These are phyloP conservation scores for Tolypocladium sp. DNA, from an alignment of 2,329 filamentous ascomycete genomes.

Conservation along the genomic window DNA sequence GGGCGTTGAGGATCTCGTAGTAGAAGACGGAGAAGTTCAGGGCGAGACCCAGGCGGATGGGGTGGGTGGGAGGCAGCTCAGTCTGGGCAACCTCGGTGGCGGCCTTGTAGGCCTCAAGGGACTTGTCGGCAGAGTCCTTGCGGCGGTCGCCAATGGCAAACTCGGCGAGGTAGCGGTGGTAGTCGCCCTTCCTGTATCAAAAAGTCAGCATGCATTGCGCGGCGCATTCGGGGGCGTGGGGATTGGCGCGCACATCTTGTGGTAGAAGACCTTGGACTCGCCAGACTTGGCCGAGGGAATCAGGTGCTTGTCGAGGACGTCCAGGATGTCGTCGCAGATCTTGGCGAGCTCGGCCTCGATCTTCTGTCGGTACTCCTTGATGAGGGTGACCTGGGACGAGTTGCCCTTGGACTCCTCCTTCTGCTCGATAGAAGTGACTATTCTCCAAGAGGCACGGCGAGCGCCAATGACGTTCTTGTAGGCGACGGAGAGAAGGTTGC, in stretches of 20 bases:
- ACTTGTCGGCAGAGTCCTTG: slow-evolving; percentile 88
- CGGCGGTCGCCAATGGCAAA: slow-evolving; percentile 91
- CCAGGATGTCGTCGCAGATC: slow-evolving; percentile 96
- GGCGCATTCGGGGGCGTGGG: neutral
- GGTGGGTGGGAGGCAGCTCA: slow-evolving; percentile 93
- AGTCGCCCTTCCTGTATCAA: slow-evolving; percentile 84
- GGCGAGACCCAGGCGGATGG: slow-evolving; percentile 92
- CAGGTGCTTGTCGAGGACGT: slow-evolving; percentile 87
- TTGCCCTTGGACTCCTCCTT: slow-evolving; percentile 99
- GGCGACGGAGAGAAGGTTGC: slow-evolving; percentile 92
- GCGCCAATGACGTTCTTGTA: slow-evolving; percentile 99
- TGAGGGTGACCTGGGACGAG: slow-evolving; percentile 77
- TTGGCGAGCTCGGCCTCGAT: slow-evolving; percentile 94
- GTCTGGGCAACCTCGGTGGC: slow-evolving; percentile 97
- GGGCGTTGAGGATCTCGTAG: slow-evolving; percentile 99
- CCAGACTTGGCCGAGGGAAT: slow-evolving; percentile 90
- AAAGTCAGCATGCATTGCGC: slow-evolving; percentile 1
- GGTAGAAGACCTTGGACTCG: slow-evolving; percentile 99
- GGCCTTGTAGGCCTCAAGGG: slow-evolving; percentile 92
- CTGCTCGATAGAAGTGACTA: slow-evolving; percentile 97
- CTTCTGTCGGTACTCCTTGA: slow-evolving; percentile 98
- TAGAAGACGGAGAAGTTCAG: slow-evolving; percentile 99
- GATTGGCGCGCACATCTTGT: slow-evolving; percentile 70
- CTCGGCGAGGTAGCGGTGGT: slow-evolving; percentile 97
- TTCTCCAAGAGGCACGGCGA: slow-evolving; percentile 95